A percentile compares a stretch with the other conserved stretches of the same genome.
These are phyloP conservation scores for Gossypium ekmanianum DNA, from an alignment of 345 rosid genomes.

Conservation along the genomic window DNA sequence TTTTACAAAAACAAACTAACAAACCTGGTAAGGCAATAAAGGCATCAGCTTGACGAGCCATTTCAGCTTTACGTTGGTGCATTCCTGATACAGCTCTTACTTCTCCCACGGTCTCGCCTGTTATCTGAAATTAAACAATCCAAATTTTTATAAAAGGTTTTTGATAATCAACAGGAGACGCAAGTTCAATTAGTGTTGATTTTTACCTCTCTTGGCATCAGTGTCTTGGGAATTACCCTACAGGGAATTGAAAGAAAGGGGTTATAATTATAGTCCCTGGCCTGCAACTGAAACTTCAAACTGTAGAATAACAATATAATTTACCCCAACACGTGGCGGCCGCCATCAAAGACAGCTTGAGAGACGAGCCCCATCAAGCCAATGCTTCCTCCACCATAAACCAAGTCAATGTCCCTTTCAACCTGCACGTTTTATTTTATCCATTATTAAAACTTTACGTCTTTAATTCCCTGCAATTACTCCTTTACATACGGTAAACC, in stretches of 20 bases:
- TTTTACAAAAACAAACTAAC: not conserved
- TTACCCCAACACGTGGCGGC: slow-evolving; percentile 73
- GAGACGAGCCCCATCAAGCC: slow-evolving; percentile 72
- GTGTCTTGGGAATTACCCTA: slow-evolving; percentile 60
- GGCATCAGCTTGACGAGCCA: slow-evolving; percentile 86
- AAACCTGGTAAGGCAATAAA: slow-evolving; percentile 71
- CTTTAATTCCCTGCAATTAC: not conserved
- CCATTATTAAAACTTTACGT: slow-evolving; percentile 11
- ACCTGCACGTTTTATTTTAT: slow-evolving; percentile 37
- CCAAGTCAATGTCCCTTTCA: slow-evolving; percentile 66
- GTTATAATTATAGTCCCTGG: not conserved
- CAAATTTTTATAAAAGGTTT: not conserved
- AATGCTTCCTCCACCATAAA: slow-evolving; percentile 81
- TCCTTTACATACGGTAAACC: not conserved
- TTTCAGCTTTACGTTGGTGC: slow-evolving; percentile 83
- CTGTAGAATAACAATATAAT: not conserved
- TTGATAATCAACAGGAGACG: not conserved
- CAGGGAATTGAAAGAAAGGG: not conserved
- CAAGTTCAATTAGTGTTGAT: slow-evolving; percentile 1
- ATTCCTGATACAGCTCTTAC: slow-evolving; percentile 63
- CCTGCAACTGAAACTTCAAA: not conserved
- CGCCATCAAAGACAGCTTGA: slow-evolving; percentile 67
- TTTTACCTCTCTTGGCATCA: slow-evolving; percentile 61
- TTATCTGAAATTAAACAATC: slow-evolving; percentile 36
- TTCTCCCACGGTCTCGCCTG: slow-evolving; percentile 70